Evolutionary conservation across 371 early-diverging fungal genomes (phyloP).

Genomic region (Cladochytrium tenue): DNA sequence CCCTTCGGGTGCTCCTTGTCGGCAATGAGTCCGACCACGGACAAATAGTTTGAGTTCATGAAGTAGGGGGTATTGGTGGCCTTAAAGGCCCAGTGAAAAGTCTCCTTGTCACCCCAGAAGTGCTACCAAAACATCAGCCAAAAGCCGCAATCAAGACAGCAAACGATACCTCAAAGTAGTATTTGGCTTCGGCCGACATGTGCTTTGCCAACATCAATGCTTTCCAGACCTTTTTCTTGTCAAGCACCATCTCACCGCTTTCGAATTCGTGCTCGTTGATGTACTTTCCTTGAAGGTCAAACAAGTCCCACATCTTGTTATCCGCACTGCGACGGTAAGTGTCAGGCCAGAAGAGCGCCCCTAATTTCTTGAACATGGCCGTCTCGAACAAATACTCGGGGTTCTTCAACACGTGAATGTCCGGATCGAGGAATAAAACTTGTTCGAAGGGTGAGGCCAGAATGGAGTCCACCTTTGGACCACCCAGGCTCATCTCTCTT

Average conservation of each 20-base stretch:
- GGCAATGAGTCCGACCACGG: background rate
- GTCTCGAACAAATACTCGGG: constrained; percentile 3
- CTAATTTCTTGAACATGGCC: background rate
- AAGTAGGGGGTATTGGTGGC: background rate
- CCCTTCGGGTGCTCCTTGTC: background rate
- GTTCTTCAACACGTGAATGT: constrained; percentile 2
- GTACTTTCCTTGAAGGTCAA: background rate
- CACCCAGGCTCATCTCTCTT: background rate
- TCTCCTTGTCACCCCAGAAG: constrained; percentile 8
- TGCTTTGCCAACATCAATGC: background rate
- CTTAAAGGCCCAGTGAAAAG: constrained; percentile 1
- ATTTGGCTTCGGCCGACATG: background rate
- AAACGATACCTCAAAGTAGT: background rate
- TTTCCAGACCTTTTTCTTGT: background rate
- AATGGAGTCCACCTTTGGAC: constrained; percentile 9
- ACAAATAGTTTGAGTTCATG: background rate
- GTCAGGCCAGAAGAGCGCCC: constrained; percentile 20
- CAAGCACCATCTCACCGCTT: constrained; percentile 1
- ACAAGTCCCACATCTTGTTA: background rate
- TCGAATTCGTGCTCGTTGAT: constrained; percentile 1
- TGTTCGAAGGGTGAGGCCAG: constrained; percentile 8
- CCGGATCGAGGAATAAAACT: constrained; percentile 14
- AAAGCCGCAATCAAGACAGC: background rate
- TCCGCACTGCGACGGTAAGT: background rate
- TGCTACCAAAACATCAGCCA: background rate